Percentiles rank a stretch among this genome's conserved stretches.
Conservation (phyloP, 2,329 filamentous ascomycete species). For the Alternaria triticimaculans region DNA sequence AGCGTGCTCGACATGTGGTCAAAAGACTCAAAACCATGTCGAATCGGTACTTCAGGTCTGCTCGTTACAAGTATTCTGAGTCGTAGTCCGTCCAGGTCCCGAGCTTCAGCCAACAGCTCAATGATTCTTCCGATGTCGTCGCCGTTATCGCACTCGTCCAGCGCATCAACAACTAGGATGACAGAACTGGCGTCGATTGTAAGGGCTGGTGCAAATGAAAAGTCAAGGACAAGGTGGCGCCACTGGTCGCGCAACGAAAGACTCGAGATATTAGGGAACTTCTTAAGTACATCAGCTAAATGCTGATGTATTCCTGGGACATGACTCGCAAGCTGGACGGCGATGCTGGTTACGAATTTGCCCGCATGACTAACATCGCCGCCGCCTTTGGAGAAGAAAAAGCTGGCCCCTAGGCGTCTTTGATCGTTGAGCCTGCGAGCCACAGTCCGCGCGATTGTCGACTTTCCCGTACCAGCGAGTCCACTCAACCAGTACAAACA, state of each 20-base stretch:
- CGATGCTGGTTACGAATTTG: conserved; percentile 23
- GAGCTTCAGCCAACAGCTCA: conserved; percentile 14
- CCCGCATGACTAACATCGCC: conserved; percentile 15
- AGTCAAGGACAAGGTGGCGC: too few relatives aligned
- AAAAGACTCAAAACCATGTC: conserved; percentile 9
- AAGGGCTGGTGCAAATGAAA: too few relatives aligned
- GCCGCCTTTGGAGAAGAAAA: conserved; percentile 27
- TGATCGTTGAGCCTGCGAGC: conserved; percentile 19
- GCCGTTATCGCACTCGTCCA: conserved; percentile 41
- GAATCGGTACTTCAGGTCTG: conserved; percentile 24
- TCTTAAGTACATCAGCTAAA: conserved; percentile 13
- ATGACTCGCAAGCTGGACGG: conserved; percentile 12
- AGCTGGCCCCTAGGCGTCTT: conserved; percentile 20
- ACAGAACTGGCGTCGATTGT: too few relatives aligned
- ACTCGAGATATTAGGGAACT: neutral
- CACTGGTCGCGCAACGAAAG: too few relatives aligned
- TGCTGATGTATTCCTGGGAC: neutral
- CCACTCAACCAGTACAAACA: conserved; percentile 41
- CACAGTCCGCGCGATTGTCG: conserved; percentile 37
- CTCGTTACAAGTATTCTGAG: conserved; percentile 27
- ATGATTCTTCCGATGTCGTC: conserved; percentile 17
- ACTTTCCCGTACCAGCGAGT: conserved; percentile 44
- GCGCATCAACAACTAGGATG: conserved; percentile 33
- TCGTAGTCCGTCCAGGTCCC: neutral
- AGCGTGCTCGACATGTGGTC: conserved; percentile 1